Base-by-base conservation (phyloP, 768 basidiomycete genomes). In the Xerocomellus amylosporus region DNA sequence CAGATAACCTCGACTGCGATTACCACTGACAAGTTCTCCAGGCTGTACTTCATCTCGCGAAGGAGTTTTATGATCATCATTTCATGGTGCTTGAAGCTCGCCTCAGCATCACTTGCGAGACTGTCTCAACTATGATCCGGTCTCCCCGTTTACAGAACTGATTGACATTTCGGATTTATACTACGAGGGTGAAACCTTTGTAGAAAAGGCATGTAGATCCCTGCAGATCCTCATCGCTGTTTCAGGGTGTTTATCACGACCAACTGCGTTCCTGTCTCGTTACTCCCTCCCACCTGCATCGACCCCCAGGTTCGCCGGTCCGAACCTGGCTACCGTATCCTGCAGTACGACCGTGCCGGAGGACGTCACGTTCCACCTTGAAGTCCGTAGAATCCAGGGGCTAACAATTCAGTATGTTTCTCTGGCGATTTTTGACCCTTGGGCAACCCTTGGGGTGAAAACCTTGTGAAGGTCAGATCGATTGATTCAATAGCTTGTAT, bases 201-300 rank as follows among this genome's bases (percentile, higher is more conserved):
- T 22, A 46, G 48, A 53, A 54, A 53, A 33, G 39, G 42, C 34
- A 49, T 31, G 58, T 31, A 63, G 61, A 60, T 59, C 55, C 50
- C 41, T 67, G 62, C 40, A 67, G 58, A 65, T 66, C 65, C 40
- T 59, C 17, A 42, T 56, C 41, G 22, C 37, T 34, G 63, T 65
- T 65, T 63, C 60, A 65, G 49, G 46, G 42, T 39, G 55, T 34
- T 45, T 40, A 55, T 63, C 52, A 51, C 46, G 28, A 40, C 51
- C 45, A 54, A 53, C 55, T 58, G 64, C 64, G 64, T 41, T 43
- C 50, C 53, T 31, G 38, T 42, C 60, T 66, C 65, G 48, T 58
- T 54, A 52, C 53, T 42, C 39, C 26, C 54, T 40, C 33, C 38
- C 45, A 38, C 37, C 31, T 24, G 22, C 26, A 43, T 48, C 48